Base-by-base conservation (phyloP, 306 rosid genomes). In the Argentina anserina region DNA sequence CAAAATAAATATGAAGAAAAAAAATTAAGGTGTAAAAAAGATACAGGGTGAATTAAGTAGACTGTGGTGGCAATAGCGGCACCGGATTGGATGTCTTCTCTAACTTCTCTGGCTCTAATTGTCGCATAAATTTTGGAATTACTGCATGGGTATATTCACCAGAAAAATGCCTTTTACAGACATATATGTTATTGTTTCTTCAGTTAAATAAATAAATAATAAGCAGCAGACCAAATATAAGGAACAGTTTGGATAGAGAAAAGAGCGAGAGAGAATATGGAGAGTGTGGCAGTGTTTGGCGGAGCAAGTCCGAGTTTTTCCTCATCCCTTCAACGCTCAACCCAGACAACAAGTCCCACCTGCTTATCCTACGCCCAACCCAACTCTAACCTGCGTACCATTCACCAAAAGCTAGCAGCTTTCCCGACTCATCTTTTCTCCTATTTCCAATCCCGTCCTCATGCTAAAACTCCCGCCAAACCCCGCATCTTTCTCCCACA, bases 401-500 rank as follows among this genome's bases (percentile, higher is more conserved):
- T 21, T 49, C 74, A 70, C 72, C 87, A 71, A 41, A 77, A 77
- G 63, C 81, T 91, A 20, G 67, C 97, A 0, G 89, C 99, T 78
- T 91, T 94, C 63, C 85, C 91, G 9, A 86, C 84, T 26, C 85
- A 84, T 82, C 92, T 88, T 37, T 91, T 91, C 80, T 85, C 84
- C 1, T 50, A 65, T 66, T 45, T 28, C 45, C 74, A 78, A 25
- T 49, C 81, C 62, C 68, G 73, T 75, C 77, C 70, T 50, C 65
- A 76, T 83, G 82, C 88, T 46, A 84, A 70, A 82, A 58, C 91
- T 69, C 72, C 75, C 72, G 75, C 79, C 70, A 75, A 90, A 34
- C 71, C 91, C 69, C 75, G 72, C 41, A 88, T 91, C 82, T 90
- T 91, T 79, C 91, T 88, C 64, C 99, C 97, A 26, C 88, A 73